These are phyloP conservation scores for Alternaria sp. DNA, from an alignment of 2,329 filamentous ascomycete genomes.

Conservation along the genomic window DNA sequence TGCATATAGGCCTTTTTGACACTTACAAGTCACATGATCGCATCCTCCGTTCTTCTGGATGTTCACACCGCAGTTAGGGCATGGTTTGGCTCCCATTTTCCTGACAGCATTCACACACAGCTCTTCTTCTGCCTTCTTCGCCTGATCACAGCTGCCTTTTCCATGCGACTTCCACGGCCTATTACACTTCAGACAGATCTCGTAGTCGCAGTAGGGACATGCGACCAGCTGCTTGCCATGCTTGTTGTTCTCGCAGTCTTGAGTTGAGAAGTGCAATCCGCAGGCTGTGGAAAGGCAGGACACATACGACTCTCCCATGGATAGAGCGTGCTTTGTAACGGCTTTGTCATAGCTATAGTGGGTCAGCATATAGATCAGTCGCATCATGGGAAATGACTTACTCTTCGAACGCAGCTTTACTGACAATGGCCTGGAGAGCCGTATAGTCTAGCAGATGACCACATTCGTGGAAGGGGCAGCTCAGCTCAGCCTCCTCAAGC, in stretches of 20 bases:
- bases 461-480: conserved; percentile 28
- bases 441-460: conserved; percentile 14
- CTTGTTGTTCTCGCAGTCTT: conserved; percentile 18
- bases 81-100: conserved; percentile 36
- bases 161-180: conserved; percentile 28
- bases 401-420: conserved; percentile 20
- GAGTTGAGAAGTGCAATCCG: conserved; percentile 34
- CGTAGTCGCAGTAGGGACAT: conserved; percentile 37
- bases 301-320: conserved; percentile 20
- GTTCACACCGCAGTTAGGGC: conserved; percentile 35
- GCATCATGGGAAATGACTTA: conserved; percentile 11
- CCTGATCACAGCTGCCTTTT: conserved; percentile 21
- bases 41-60: conserved; percentile 40
- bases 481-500: conserved; percentile 22
- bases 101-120: conserved; percentile 25
- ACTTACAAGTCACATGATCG: conserved; percentile 38
- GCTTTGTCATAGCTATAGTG: conserved; percentile 32
- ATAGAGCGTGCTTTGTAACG: conserved; percentile 23
- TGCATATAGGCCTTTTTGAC: too few relatives aligned
- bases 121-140: conserved; percentile 26
- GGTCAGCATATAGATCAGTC: conserved; percentile 6
- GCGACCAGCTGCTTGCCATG: conserved; percentile 16
- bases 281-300: conserved; percentile 32
- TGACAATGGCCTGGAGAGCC: conserved; percentile 17
- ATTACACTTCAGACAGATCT: conserved; percentile 31